phyloP scores from a whole-genome alignment of 2,329 filamentous ascomycete genomes.

The Colletotrichum sp. region DNA sequence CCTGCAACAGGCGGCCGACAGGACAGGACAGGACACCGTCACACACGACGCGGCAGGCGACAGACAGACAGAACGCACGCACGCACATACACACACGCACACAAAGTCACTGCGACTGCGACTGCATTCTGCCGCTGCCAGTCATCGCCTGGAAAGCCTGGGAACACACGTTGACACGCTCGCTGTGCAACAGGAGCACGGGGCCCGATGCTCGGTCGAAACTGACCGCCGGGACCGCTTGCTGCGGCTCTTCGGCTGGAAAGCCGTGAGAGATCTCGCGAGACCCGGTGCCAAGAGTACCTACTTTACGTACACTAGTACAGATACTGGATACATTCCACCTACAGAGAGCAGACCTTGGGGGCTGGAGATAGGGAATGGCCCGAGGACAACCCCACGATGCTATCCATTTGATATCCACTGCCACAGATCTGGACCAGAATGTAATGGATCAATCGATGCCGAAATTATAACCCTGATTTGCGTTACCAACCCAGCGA shows the following conservation, averaged over 20 bases:
- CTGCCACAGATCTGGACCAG: not conserved
- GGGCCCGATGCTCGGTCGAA: conserved; percentile 3
- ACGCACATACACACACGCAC: not conserved
- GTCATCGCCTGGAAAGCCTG: not conserved
- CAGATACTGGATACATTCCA: not conserved
- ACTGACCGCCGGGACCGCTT: not conserved
- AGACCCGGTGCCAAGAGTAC: not conserved
- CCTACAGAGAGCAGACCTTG: not conserved
- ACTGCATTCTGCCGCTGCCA: not conserved
- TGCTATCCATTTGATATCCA: not conserved
- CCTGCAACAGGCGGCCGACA: not conserved
- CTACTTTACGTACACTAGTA: not conserved
- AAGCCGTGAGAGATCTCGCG: not conserved
- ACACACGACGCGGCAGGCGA: not conserved
- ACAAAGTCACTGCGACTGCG: not conserved
- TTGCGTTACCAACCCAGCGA: not conserved
- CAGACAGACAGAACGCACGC: not conserved
- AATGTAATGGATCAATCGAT: not conserved
- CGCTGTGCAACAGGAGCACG: not conserved
- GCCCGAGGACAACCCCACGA: not conserved
- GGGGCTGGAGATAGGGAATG: not conserved
- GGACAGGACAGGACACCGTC: not conserved
- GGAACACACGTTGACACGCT: not conserved
- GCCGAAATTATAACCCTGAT: not conserved
- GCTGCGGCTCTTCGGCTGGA: conserved; percentile 4